phyloP scores from a whole-genome alignment of 2,329 filamentous ascomycete species.

The Beauveria bassiana region DNA sequence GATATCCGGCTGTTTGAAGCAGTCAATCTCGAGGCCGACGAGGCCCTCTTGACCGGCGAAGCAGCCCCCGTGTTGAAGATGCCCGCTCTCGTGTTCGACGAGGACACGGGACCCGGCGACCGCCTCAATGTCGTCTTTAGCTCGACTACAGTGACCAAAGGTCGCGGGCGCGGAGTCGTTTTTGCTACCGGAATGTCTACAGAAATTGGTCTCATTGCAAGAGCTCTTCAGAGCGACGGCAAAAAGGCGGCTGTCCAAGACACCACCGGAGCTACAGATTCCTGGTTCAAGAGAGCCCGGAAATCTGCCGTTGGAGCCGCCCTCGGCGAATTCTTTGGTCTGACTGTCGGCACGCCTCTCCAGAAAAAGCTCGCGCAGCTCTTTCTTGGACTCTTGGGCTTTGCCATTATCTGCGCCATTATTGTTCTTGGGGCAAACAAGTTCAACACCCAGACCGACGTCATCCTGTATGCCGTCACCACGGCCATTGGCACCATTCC shows the following conservation, averaged over 20 bases:
- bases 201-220: conserved; percentile 51
- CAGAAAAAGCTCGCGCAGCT: conserved; percentile 61
- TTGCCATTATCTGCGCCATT: conserved; percentile 36
- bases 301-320: conserved; percentile 9
- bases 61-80: conserved; percentile 47
- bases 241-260: not conserved
- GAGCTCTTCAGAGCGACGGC: conserved; percentile 24
- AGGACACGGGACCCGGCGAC: conserved; percentile 36
- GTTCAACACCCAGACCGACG: conserved; percentile 25
- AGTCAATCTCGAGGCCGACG: conserved; percentile 58
- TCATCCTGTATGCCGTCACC: conserved; percentile 31
- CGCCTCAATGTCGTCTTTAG: conserved; percentile 50
- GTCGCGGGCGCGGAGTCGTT: conserved; percentile 50
- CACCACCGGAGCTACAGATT: not conserved
- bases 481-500: conserved; percentile 38
- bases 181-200: conserved; percentile 53
- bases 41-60: conserved; percentile 53
- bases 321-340: conserved; percentile 34
- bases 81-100: conserved; percentile 30
- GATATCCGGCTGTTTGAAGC: conserved; percentile 45
- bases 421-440: conserved; percentile 32
- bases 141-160: conserved; percentile 48
- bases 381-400: conserved; percentile 55
- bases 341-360: conserved; percentile 55
- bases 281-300: conserved; percentile 1